Base-by-base conservation (phyloP, 208 protist species). In the Crithidia acanthocephali region DNA sequence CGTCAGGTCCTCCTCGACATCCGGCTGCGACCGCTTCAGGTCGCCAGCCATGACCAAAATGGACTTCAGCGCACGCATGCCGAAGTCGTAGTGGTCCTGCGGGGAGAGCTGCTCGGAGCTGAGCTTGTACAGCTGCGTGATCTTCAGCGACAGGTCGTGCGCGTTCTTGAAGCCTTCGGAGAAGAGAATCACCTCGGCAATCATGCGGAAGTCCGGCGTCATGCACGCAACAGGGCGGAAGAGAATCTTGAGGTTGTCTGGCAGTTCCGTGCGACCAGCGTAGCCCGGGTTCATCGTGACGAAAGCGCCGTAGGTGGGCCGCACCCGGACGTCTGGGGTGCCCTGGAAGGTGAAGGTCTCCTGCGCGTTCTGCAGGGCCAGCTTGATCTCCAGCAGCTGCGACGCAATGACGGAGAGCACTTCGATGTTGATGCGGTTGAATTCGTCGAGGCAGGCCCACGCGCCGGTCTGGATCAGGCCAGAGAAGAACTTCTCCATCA, bases 231-330 rank as follows among this genome's bases (percentile, higher is more conserved):
- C 97, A 0, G 98, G 98, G 50, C 98, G 92, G 81, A 99, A 99
- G 3, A 99, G 91, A 53, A 98, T 98, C 83, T 99, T 99, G 27
- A 99, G 81, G 82, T 99, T 99, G 83, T 99, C 98, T 11, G 98
- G 98, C 53, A 99, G 93, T 85, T 99, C 98, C 10, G 98, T 99
- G 58, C 98, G 93, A 2, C 98, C 98, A 27, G 98, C 98, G 87
- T 99, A 99, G 57, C 98, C 98, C 13, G 99, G 99, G 79, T 99
- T 99, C 99, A 99, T 99, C 11, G 99, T 99, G 78, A 99, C 97
- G 83, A 99, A 99, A 35, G 97, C 95, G 70, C 97, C 98, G 78
- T 96, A 99, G 25, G 93, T 98, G 9, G 77, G 68, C 2, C 97
- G 95, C 53, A 99, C 90, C 22, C 87, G 79, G 40, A 99, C 98